phyloP scores from a whole-genome alignment of 345 rosid genomes.

The Ceriops zippeliana region DNA sequence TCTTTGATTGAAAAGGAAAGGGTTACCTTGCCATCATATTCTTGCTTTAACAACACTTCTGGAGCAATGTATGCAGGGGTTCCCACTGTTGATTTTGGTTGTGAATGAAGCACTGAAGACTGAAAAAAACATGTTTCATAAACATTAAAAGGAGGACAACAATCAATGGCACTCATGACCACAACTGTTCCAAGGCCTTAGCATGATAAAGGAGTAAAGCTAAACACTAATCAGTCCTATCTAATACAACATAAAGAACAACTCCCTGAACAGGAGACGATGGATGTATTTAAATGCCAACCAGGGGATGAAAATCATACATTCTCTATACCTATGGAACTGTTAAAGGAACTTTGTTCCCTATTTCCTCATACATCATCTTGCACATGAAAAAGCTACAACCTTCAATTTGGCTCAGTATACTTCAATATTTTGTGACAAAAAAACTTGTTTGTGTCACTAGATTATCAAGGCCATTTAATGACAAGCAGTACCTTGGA shows the following conservation, averaged over 20 bases:
- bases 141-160: background rate
- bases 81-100: conserved; percentile 35
- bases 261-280: background rate
- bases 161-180: background rate
- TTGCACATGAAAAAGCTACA: background rate
- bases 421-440: background rate
- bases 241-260: background rate
- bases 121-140: background rate
- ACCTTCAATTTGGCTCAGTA: background rate
- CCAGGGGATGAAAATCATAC: no score
- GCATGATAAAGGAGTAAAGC: background rate
- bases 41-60: conserved; percentile 28
- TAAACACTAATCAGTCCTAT: background rate
- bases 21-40: conserved; percentile 36
- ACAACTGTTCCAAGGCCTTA: background rate
- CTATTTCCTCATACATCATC: no score
- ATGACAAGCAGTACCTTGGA: conserved; percentile 23
- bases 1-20: background rate
- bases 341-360: no score
- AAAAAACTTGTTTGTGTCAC: background rate
- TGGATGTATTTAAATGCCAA: no score
- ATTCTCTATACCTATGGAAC: no score
- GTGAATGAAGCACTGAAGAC: conserved; percentile 37
- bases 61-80: conserved; percentile 39
- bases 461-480: background rate